phyloP scores from a whole-genome alignment of 192 early-diverging fungal genomes.

The Lobosporangium transversale region DNA sequence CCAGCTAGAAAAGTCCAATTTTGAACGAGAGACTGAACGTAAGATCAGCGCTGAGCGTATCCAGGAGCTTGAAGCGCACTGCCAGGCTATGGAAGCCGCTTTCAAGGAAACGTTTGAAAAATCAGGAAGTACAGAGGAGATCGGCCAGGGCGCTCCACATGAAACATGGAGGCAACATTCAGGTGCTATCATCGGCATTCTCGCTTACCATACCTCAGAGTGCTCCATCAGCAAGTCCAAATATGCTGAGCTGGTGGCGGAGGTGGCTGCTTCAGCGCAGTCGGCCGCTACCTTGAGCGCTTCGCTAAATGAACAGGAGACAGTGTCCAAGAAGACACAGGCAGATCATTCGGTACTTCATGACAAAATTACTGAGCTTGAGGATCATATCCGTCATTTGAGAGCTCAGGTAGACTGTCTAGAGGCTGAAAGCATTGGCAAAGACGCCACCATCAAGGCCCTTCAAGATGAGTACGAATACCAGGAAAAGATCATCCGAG shows the following conservation, averaged over 20 bases:
- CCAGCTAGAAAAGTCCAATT: background rate
- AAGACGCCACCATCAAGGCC: constrained; percentile 41
- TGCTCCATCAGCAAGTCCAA: constrained; percentile 36
- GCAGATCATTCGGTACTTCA: constrained; percentile 18
- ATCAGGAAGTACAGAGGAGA: constrained; percentile 12
- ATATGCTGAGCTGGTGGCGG: constrained; percentile 16
- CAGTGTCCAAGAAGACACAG: constrained; percentile 1
- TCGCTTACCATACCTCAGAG: constrained; percentile 2
- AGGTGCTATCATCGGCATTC: constrained; percentile 7
- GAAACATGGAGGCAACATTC: constrained; percentile 23
- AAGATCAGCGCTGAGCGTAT: constrained; percentile 9
- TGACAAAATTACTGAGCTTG: constrained; percentile 40
- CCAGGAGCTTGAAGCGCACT: constrained; percentile 17
- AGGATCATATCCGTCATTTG: constrained; percentile 26
- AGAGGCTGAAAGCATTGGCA: constrained; percentile 48
- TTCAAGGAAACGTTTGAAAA: constrained; percentile 23
- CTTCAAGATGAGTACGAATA: constrained; percentile 46
- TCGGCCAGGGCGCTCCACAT: background rate
- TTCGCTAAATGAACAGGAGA: constrained; percentile 11
- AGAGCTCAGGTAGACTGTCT: constrained; percentile 35
- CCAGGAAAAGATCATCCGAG: constrained; percentile 41
- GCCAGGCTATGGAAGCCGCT: constrained; percentile 19
- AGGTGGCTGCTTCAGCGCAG: background rate
- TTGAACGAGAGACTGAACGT: constrained; percentile 6
- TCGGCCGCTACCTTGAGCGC: background rate